These are phyloP conservation scores for Amniculicola lignicola DNA, from an alignment of 495 filamentous ascomycete genomes.

Conservation along the genomic window DNA sequence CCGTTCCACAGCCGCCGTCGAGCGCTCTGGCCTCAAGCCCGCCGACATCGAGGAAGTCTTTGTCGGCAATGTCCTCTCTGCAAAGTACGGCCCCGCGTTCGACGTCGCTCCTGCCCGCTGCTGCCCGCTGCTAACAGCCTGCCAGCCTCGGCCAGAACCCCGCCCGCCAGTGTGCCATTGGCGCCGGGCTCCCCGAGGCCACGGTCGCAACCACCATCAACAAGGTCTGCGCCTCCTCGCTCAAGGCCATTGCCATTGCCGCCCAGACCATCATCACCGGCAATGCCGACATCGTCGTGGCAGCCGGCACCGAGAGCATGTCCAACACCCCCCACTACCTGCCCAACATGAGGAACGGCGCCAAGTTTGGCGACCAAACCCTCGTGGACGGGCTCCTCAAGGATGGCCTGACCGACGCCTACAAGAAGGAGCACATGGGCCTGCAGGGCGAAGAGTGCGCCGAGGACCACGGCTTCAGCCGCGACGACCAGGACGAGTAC, in stretches of 20 bases:
- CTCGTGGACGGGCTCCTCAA: constrained; percentile 87
- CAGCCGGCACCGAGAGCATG: constrained; percentile 95
- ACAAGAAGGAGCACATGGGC: constrained; percentile 92
- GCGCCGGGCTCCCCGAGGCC: constrained; percentile 72
- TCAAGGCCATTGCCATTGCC: constrained; percentile 93
- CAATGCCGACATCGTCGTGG: constrained; percentile 83
- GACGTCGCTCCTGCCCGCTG: constrained; percentile 2
- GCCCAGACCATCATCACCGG: constrained; percentile 96
- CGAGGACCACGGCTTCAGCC: constrained; percentile 71
- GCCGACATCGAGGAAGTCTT: constrained; percentile 91
- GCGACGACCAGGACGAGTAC: constrained; percentile 87
- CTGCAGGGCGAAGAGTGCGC: constrained; percentile 89
- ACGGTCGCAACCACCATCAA: constrained; percentile 91
- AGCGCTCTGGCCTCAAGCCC: constrained; percentile 78
- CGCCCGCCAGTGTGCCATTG: constrained; percentile 86
- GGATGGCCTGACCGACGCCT: constrained; percentile 90
- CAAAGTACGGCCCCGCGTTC: constrained; percentile 61
- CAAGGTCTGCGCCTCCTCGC: constrained; percentile 93
- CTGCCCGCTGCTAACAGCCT: constrained; percentile 7
- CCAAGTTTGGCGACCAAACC: constrained; percentile 83
- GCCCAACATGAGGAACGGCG: constrained; percentile 72
- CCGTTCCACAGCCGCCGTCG: constrained; percentile 64
- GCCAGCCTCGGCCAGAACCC: constrained; percentile 91
- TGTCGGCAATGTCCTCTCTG: constrained; percentile 96
- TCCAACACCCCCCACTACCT: constrained; percentile 97